Evolutionary conservation across 2,329 filamentous ascomycete species (phyloP).

Genomic region (Tolypocladium album): DNA sequence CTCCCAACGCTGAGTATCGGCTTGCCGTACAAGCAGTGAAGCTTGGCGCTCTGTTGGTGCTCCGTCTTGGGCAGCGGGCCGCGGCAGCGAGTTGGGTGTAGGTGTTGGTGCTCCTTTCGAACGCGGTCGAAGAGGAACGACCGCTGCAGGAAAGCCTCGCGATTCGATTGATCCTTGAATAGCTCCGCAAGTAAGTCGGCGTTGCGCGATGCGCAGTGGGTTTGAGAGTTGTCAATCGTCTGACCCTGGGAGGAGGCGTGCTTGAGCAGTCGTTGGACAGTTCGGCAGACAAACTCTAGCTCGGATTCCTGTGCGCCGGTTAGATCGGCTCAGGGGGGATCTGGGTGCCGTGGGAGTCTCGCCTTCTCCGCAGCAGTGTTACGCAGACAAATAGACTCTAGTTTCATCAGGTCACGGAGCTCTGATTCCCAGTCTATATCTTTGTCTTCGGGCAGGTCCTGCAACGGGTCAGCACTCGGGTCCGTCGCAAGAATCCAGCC

Average conservation of each 20-base stretch:
- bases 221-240: constrained; percentile 18
- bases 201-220: constrained; percentile 35
- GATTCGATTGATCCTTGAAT: constrained; percentile 37
- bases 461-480: background rate
- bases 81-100: constrained; percentile 5
- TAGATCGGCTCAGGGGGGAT: background rate
- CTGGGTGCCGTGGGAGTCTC: constrained; percentile 1
- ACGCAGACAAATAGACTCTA: constrained; percentile 31
- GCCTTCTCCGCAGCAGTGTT: constrained; percentile 27
- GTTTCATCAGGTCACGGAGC: constrained; percentile 30
- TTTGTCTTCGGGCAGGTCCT: constrained; percentile 22
- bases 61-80: constrained; percentile 8
- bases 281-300: constrained; percentile 35
- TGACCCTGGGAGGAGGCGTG: constrained; percentile 26
- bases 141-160: constrained; percentile 49
- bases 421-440: constrained; percentile 31
- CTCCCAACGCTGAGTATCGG: constrained; percentile 34
- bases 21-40: constrained; percentile 61
- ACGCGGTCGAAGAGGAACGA: constrained; percentile 54
- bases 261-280: constrained; percentile 33
- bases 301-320: constrained; percentile 23
- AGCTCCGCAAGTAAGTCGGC: constrained; percentile 30
- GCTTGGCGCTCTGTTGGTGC: constrained; percentile 56
- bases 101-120: constrained; percentile 22
- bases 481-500: background rate